A percentile compares a stretch with the other conserved stretches of the same genome.
Evolutionary conservation across 345 rosid species (phyloP).

Genomic region (Eucalyptus sp.): DNA sequence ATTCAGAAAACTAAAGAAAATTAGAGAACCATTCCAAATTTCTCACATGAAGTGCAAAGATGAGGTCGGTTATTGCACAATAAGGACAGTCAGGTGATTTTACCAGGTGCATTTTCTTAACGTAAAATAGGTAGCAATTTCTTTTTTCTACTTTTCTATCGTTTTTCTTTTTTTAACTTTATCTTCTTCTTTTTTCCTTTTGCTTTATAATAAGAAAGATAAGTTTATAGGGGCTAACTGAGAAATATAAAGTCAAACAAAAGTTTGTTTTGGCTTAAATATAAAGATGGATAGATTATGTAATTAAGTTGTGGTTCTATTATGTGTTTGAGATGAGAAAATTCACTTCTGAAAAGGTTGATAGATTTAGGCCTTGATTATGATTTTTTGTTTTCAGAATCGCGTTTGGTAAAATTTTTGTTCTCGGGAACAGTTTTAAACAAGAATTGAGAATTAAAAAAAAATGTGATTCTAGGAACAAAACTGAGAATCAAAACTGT

Average conservation of each 20-base stretch:
- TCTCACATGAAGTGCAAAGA: background rate
- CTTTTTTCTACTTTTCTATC: background rate
- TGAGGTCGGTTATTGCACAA: background rate
- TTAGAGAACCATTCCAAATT: background rate
- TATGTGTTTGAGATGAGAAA: fast-evolving
- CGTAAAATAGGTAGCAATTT: background rate
- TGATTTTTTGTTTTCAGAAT: no score
- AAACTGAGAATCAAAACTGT: no score
- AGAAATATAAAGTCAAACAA: background rate
- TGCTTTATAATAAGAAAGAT: background rate
- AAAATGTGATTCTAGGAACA: no score
- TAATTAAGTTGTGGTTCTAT: fast-evolving
- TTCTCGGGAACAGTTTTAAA: no score
- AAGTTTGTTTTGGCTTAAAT: background rate
- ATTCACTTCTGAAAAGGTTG: fast-evolving
- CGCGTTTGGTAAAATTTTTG: no score
- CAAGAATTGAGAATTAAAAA: no score
- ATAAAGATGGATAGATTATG: no score
- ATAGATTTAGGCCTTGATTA: no score
- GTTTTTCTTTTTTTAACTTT: fast-evolving
- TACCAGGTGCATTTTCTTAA: no score
- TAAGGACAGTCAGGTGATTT: background rate
- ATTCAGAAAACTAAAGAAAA: no score
- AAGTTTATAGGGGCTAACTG: background rate
- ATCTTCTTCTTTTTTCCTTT: background rate